Conservation (phyloP, 164 flowering plant species). For the Kingdonia uniflora region DNA sequence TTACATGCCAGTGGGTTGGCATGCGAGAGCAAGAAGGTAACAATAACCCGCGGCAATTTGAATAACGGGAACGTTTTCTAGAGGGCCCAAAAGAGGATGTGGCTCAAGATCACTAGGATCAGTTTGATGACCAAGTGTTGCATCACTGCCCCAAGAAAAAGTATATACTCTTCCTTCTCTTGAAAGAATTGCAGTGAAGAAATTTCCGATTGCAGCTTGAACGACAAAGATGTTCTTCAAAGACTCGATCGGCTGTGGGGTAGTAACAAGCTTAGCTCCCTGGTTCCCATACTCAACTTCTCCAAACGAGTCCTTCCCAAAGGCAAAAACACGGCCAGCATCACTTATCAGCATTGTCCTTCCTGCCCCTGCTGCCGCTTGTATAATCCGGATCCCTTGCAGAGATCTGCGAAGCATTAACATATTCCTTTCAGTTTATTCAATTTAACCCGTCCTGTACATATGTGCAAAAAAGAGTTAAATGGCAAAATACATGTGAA, state of each 20-base stretch:
- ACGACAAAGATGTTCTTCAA: constrained; percentile 79
- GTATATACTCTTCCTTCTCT: constrained; percentile 95
- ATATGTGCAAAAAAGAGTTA: no score
- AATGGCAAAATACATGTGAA: no score
- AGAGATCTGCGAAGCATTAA: constrained; percentile 54
- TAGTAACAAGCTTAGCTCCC: constrained; percentile 48
- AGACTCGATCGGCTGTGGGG: constrained; percentile 75
- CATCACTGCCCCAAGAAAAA: constrained; percentile 91
- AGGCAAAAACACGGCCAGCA: constrained; percentile 74
- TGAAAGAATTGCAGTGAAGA: constrained; percentile 90
- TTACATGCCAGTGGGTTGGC: constrained; percentile 88
- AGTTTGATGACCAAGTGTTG: constrained; percentile 81
- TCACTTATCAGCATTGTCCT: constrained; percentile 94
- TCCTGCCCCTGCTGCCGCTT: constrained; percentile 89
- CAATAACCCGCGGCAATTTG: constrained; percentile 99
- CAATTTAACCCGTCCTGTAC: no score
- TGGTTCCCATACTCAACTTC: constrained; percentile 67
- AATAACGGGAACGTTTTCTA: constrained; percentile 83
- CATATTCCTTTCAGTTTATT: constrained; percentile 2
- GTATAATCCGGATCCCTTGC: constrained; percentile 87
- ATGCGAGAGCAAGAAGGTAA: constrained; percentile 90
- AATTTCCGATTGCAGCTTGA: constrained; percentile 93
- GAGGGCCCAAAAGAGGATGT: constrained; percentile 63
- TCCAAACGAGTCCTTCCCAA: constrained; percentile 91
- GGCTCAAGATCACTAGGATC: constrained; percentile 76